Base-by-base conservation (phyloP, 139 green algal genomes). In the Picochlorum sp. region DNA sequence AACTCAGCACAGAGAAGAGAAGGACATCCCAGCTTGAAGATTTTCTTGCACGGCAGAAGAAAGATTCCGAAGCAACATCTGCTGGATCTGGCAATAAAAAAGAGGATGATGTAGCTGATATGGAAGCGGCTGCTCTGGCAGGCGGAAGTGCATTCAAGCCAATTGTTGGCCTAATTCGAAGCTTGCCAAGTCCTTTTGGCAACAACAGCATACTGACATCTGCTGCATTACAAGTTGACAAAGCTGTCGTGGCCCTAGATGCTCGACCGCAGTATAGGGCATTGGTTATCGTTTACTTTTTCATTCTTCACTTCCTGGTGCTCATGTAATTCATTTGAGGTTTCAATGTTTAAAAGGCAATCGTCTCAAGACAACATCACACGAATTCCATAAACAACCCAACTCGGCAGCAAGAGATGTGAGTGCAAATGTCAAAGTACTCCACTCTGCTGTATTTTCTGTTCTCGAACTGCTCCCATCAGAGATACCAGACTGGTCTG, bases 51-150 rank as follows among this genome's bases (percentile, higher is more conserved):
- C 30, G 15, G 64, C 13, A 56, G 15, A 60, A 28, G 28, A 76
- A 67, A 38, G 58, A 62, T 24, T 69, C 23, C 47, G 38, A 15
- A 30, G 61, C 11, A 9, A 32, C 6, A 24, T 32, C 20, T 49
- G 18, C 9, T 21, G 18, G 58, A 28, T 18, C 15, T 41, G 68
- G 74, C 51, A 82, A 82, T 58, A 84, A 84, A 58, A 59, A 82
- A 26, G 74, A 84, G 54, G 77, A 84, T 49, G 61, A 67, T 47
- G 62, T 24, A 7, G 73, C 58, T 58, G 77, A 84, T 21, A 54
- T 84, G 34, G 77, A 84, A 59, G 66, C 76, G 7, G 76, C 76
- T 6, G 68, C 72, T 7, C 49, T 82, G 9, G 72, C 74, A 20
- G 76, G 76, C 21, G 66, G 74, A 32, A 60, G 15, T 26, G 59